A percentile compares a stretch with the other conserved stretches of the same genome.
phyloP scores from a whole-genome alignment of 2,329 filamentous ascomycete genomes.

The Colletotrichum spaethianum region DNA sequence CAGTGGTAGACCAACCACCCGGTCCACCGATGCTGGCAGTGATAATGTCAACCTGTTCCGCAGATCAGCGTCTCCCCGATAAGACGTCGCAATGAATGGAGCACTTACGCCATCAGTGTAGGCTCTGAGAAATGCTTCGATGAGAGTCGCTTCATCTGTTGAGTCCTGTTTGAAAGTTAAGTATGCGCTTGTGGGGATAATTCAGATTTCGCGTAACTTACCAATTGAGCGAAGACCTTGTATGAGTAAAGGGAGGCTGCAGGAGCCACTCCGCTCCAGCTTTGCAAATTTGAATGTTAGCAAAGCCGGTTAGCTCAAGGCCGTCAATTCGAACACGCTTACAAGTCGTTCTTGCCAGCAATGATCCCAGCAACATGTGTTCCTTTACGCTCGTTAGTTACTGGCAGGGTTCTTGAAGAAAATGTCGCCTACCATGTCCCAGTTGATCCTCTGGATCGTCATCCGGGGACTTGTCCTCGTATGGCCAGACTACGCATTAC shows the following conservation, averaged over 20 bases:
- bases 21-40: slow-evolving; percentile 56
- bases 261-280: slow-evolving; percentile 49
- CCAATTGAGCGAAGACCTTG: slow-evolving; percentile 47
- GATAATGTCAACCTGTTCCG: slow-evolving; percentile 54
- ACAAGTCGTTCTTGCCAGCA: slow-evolving; percentile 46
- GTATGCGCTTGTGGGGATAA: neutral
- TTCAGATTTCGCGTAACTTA: neutral
- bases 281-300: slow-evolving; percentile 19
- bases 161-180: slow-evolving; percentile 34
- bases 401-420: neutral
- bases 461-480: slow-evolving; percentile 41
- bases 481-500: slow-evolving; percentile 23
- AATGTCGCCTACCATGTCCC: slow-evolving; percentile 46
- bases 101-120: slow-evolving; percentile 49
- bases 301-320: neutral
- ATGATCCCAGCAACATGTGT: slow-evolving; percentile 52
- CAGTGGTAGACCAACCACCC: slow-evolving; percentile 53
- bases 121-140: slow-evolving; percentile 53
- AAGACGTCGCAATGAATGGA: accelerated
- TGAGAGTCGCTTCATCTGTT: slow-evolving; percentile 55
- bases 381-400: slow-evolving; percentile 40
- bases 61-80: neutral
- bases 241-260: slow-evolving; percentile 47
- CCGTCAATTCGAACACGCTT: neutral
- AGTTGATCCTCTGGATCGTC: slow-evolving; percentile 46